phyloP scores from a whole-genome alignment of 495 filamentous ascomycete species.

The Ascodesmis nigricans region DNA sequence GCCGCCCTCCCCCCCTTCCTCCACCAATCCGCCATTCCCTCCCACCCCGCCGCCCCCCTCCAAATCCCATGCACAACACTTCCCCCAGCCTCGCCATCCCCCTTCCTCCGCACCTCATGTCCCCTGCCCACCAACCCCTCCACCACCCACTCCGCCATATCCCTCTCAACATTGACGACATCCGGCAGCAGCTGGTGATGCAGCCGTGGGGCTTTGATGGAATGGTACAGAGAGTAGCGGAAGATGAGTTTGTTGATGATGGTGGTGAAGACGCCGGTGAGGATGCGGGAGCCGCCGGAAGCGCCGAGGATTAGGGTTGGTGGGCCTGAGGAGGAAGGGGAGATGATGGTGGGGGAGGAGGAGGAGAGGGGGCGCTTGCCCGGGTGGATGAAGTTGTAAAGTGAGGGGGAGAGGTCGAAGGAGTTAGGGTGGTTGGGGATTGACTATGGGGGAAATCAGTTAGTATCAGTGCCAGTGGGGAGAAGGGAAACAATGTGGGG shows the following conservation, averaged over 20 bases:
- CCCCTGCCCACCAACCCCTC: conserved; percentile 12
- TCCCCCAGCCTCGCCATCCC: conserved; percentile 8
- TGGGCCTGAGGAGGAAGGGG: conserved; percentile 8
- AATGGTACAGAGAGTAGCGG: conserved; percentile 15
- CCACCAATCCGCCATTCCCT: conserved; percentile 23
- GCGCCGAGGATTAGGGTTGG: conserved; percentile 15
- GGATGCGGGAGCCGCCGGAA: conserved; percentile 18
- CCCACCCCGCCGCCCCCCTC: conserved; percentile 6
- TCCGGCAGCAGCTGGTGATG: conserved; percentile 22
- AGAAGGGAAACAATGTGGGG: too few relatives aligned
- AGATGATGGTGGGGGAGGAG: conserved; percentile 15
- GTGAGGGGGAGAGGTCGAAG: conserved; percentile 12
- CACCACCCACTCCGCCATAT: conserved; percentile 6
- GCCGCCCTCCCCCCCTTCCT: conserved; percentile 17
- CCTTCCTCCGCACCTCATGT: conserved; percentile 8
- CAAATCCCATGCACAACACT: conserved; percentile 16
- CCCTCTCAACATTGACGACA: conserved; percentile 12
- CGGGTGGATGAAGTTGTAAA: conserved; percentile 20
- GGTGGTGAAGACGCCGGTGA: conserved; percentile 20
- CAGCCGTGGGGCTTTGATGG: conserved; percentile 15
- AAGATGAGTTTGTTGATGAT: conserved; percentile 20
- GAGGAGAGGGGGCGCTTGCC: conserved; percentile 18
- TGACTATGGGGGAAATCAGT: too few relatives aligned
- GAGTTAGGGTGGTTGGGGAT: conserved; percentile 17
- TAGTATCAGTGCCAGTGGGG: too few relatives aligned